A percentile compares a stretch with the other conserved stretches of the same genome.
Evolutionary conservation across 2,329 filamentous ascomycete genomes (phyloP).

Genomic region (Emergomyces orientalis): DNA sequence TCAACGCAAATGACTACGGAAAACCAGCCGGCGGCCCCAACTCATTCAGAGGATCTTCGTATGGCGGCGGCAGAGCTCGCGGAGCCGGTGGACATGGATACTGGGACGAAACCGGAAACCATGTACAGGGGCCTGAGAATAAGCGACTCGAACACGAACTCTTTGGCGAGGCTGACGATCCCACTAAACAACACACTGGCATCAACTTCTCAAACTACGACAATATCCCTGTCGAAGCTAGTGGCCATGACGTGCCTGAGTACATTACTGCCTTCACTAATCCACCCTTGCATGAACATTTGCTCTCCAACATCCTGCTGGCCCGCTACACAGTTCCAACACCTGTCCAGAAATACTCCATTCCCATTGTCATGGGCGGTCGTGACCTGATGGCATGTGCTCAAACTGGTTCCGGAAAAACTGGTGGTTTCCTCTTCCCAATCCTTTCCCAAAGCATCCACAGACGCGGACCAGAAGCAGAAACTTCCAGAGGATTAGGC

Average conservation of each 20-base stretch:
- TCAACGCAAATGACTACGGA: constrained; percentile 55
- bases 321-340: constrained; percentile 93
- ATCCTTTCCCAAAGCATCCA: constrained; percentile 97
- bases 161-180: constrained; percentile 83
- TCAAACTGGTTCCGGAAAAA: constrained; percentile 99
- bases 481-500: constrained; percentile 56
- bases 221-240: constrained; percentile 96
- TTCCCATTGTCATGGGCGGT: constrained; percentile 95
- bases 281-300: constrained; percentile 88
- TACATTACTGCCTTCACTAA: constrained; percentile 84
- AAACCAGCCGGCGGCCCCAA: constrained; percentile 45
- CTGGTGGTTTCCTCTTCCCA: constrained; percentile 97
- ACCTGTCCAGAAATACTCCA: constrained; percentile 98
- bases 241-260: constrained; percentile 85
- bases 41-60: constrained; percentile 29
- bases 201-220: constrained; percentile 99
- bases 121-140: constrained; percentile 82
- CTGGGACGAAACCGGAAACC: constrained; percentile 87
- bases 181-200: constrained; percentile 89
- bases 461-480: constrained; percentile 66
- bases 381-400: constrained; percentile 99
- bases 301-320: constrained; percentile 85
- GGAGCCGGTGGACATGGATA: constrained; percentile 82
- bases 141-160: constrained; percentile 88
- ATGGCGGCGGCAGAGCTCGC: constrained; percentile 38